Percentiles rank a stretch among this genome's conserved stretches.
Evolutionary conservation across 2,329 filamentous ascomycete species (phyloP).

Genomic region (Fusarium dimerum): DNA sequence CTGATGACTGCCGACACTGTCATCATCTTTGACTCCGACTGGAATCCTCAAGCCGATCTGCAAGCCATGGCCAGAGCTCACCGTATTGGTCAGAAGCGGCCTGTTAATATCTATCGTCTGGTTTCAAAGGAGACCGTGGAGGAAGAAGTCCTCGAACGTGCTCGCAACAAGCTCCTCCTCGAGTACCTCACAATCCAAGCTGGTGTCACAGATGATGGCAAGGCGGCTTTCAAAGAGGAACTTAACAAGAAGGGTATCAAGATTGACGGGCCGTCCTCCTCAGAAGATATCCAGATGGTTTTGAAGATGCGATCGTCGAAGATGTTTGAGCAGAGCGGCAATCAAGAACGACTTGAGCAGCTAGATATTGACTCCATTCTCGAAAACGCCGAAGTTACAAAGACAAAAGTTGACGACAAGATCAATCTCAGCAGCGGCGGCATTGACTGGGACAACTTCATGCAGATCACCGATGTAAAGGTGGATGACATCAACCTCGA

Average conservation of each 20-base stretch:
- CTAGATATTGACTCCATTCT: constrained; percentile 97
- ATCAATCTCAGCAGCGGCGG: constrained; percentile 89
- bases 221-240: constrained; percentile 73
- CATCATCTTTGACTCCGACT: constrained; percentile 96
- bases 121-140: constrained; percentile 99
- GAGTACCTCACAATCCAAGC: constrained; percentile 98
- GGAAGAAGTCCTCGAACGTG: constrained; percentile 94
- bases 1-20: constrained; percentile 98
- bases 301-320: constrained; percentile 98
- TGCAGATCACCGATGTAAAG: constrained; percentile 98
- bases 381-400: constrained; percentile 94
- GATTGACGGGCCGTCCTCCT: constrained; percentile 81
- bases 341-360: constrained; percentile 94
- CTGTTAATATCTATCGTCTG: constrained; percentile 93
- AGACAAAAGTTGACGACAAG: constrained; percentile 92
- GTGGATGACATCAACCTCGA: constrained; percentile 78
- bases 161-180: constrained; percentile 94
- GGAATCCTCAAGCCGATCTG: constrained; percentile 97
- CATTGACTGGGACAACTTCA: constrained; percentile 84
- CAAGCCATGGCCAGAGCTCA: constrained; percentile 99
- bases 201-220: constrained; percentile 93
- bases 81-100: constrained; percentile 93
- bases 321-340: constrained; percentile 97
- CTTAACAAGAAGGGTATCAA: constrained; percentile 75
- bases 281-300: constrained; percentile 93